These are phyloP conservation scores for Citrus sinensis DNA, from an alignment of 345 rosid genomes.

Conservation along the genomic window DVS_A1.0 CM039165.1:21587501-21588000, in stretches of 20 bases:
- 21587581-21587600: constrained; percentile 89
- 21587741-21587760: background rate
- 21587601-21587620: constrained; percentile 93
- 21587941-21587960: no score
- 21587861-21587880: no score
- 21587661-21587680: constrained; percentile 79
- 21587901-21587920: no score
- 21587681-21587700: constrained; percentile 5
- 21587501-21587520: background rate
- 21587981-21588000: background rate
- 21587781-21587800: background rate
- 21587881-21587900: no score
- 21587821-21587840: no score
- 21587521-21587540: constrained; percentile 41
- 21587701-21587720: background rate
- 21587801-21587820: background rate
- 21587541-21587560: constrained; percentile 89
- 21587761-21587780: background rate
- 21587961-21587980: background rate
- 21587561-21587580: constrained; percentile 82
- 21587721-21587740: background rate
- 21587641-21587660: constrained; percentile 92
- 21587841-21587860: no score
- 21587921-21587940: no score
- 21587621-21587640: constrained; percentile 49